Base-by-base conservation (phyloP, 1,284 basidiomycete genomes). In the Puccinia triticina region DNA sequence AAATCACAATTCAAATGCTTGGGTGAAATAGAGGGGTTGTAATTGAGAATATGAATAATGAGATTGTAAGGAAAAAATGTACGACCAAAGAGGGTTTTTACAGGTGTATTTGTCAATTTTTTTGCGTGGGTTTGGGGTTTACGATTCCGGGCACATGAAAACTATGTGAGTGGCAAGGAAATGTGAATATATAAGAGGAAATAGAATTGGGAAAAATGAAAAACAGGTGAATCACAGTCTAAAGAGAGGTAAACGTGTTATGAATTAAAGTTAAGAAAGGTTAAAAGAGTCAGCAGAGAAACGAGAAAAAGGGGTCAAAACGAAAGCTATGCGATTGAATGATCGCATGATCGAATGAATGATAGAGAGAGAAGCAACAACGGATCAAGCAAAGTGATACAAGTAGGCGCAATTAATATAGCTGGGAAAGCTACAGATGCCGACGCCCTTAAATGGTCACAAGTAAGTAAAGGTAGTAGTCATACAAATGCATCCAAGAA, bases 351-450 rank as follows among this genome's bases (percentile, higher is more conserved):
- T 43, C 64, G 64, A 66, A 66, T 3, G 64, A 66, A 66, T 37
- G 64, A 66, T n/a, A 37, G 37, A 8, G 32, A 66, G 37, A 66
- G 64, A 66, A 66, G 37, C 11, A 37, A 57, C 55, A 57, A 57
- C 23, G 55, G 55, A 26, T n/a, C 55, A 57, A 57, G 55, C 55
- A 57, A 29, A 57, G n/a, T 57, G 55, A 57, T 57, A 57, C 55
- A 57, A 26, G 26, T 26, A 12, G n/a, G n/a, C 55, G 12, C 5
- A 26, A 7, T 4, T 26, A 26, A 10, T 4, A 57, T n/a, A 57
- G 64, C 37, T 37, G 64, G 18, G 14, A 66, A 37, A 37, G 32
- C 26, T 66, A 66, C 64, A 37, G 18, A 66, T 11, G 7, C 32
- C 32, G 11, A n/a, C 2, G 2, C 55, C 55, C 55, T 57, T 10